Evolutionary conservation across 345 rosid species (phyloP).

Genomic region (Leavenworthia alabamica): DNA sequence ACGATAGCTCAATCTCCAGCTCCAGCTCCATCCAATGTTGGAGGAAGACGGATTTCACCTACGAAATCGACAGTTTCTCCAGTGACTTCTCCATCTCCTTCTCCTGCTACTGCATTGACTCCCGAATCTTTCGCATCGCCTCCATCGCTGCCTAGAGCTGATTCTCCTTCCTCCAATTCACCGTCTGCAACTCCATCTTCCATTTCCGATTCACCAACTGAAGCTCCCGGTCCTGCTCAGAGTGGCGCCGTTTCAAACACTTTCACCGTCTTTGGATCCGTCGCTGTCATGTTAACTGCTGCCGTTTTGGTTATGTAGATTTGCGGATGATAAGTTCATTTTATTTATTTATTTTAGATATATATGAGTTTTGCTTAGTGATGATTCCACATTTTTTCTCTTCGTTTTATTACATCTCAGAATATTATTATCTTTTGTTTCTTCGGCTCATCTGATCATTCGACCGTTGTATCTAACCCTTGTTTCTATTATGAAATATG

Average conservation of each 20-base stretch:
- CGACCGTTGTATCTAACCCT: background rate
- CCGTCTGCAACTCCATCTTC: conserved; percentile 14
- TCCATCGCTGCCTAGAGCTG: conserved; percentile 23
- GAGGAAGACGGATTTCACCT: conserved; percentile 29
- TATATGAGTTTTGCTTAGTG: conserved; percentile 5
- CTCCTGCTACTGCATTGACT: conserved; percentile 22
- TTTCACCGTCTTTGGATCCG: conserved; percentile 23
- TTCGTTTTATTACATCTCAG: background rate
- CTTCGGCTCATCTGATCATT: background rate
- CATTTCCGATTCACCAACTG: conserved; percentile 21
- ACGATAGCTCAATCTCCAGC: conserved; percentile 33
- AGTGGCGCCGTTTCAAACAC: conserved; percentile 31
- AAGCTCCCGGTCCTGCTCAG: conserved; percentile 33
- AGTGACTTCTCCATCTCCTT: conserved; percentile 17
- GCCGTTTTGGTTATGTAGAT: conserved; percentile 32
- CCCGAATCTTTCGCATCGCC: conserved; percentile 25
- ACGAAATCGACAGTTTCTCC: background rate
- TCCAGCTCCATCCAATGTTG: conserved; percentile 25
- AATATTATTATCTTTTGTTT: background rate
- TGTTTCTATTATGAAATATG: conserved; percentile 9
- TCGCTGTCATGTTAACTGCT: conserved; percentile 25
- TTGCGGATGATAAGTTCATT: background rate
- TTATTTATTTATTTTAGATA: conserved; percentile 15
- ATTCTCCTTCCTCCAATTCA: conserved; percentile 7
- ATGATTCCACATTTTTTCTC: background rate